Percentiles rank a stretch among this genome's conserved stretches.
Evolutionary conservation across 176 grass and related monocot genomes (phyloP).

Genomic region (Chloris gayana): DNA sequence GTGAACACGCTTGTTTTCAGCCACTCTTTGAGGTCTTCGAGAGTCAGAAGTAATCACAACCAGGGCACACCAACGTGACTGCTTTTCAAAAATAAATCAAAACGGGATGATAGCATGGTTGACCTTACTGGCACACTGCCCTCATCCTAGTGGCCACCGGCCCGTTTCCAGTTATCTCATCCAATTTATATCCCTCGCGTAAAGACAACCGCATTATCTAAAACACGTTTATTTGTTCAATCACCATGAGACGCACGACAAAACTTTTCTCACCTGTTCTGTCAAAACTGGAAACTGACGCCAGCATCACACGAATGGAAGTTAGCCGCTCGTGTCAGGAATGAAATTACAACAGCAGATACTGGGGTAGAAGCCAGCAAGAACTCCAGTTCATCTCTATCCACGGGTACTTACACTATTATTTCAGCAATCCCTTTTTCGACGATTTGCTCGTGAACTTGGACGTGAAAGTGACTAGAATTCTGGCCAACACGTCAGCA

Average conservation of each 20-base stretch:
- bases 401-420: not conserved
- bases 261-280: not conserved
- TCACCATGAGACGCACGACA: not conserved
- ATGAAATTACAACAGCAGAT: not conserved
- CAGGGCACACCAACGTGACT: constrained; percentile 14
- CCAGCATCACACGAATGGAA: not conserved
- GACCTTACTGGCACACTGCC: constrained; percentile 17
- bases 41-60: constrained; percentile 32
- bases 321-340: not conserved
- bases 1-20: not conserved
- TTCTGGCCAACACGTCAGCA: constrained; percentile 24
- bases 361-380: not conserved
- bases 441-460: not conserved
- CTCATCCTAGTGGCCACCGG: constrained; percentile 25
- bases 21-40: not conserved
- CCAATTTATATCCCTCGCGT: not conserved
- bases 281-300: not conserved
- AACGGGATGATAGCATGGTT: constrained; percentile 14
- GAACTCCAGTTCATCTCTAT: not conserved
- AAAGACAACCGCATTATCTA: not conserved
- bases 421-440: not conserved
- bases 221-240: not conserved
- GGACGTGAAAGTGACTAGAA: not conserved
- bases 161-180: constrained; percentile 20
- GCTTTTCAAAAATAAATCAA: not conserved